Conservation (phyloP, 2,329 filamentous ascomycete genomes). For the Boeremia exigua region DNA sequence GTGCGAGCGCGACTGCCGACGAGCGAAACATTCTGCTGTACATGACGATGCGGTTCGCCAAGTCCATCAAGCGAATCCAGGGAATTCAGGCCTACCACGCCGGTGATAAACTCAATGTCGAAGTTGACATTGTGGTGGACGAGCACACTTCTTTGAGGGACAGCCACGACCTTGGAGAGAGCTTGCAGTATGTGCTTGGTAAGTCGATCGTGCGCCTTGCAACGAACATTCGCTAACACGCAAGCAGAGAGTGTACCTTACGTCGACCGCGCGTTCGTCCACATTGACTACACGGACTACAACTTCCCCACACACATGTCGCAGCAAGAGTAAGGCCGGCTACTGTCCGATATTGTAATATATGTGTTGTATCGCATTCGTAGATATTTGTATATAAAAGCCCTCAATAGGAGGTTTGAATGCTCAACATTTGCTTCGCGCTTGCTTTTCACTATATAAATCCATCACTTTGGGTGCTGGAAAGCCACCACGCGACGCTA, state of each 20-base stretch:
- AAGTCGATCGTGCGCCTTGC: constrained; percentile 15
- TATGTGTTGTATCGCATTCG: not conserved
- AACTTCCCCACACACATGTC: constrained; percentile 60
- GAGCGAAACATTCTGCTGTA: constrained; percentile 87
- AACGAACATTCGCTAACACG: constrained; percentile 14
- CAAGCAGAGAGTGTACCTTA: constrained; percentile 72
- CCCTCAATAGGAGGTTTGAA: not conserved
- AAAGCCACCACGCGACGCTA: not conserved
- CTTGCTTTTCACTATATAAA: not conserved
- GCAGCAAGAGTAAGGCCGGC: constrained; percentile 48
- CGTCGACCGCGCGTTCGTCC: constrained; percentile 65
- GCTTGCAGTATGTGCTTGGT: constrained; percentile 79
- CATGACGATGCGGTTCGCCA: constrained; percentile 91
- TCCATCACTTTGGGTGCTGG: not conserved
- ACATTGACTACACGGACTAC: constrained; percentile 58
- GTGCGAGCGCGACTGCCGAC: constrained; percentile 78
- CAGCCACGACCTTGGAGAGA: constrained; percentile 80
- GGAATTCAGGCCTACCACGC: constrained; percentile 84
- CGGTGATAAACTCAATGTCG: constrained; percentile 83
- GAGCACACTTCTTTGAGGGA: constrained; percentile 77
- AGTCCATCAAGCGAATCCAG: constrained; percentile 84
- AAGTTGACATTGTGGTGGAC: constrained; percentile 83
- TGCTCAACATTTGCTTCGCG: no score
- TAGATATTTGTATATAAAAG: not conserved
- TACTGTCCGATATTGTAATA: not conserved